Evolutionary conservation across 129 eudicot species (phyloP).

Genomic region (Artemisia argyi): DNA sequence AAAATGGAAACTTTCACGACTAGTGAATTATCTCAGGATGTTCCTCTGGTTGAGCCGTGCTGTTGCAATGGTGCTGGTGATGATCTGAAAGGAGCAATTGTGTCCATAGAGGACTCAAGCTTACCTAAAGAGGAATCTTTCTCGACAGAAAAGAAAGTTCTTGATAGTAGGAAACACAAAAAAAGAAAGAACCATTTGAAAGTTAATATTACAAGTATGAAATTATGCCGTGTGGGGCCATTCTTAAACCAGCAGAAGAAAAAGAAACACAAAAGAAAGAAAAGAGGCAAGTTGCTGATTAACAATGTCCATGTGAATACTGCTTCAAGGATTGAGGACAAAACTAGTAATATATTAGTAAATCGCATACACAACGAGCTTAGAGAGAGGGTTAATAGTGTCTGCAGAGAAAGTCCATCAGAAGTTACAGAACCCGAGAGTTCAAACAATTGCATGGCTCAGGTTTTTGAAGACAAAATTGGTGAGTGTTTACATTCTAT

Average conservation of each 20-base stretch:
- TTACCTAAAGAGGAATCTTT: neutral
- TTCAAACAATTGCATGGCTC: slow-evolving; percentile 20
- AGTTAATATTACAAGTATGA: slow-evolving; percentile 27
- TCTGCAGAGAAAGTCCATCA: neutral
- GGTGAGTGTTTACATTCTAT: neutral
- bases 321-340: neutral
- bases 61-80: neutral
- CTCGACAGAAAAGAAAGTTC: slow-evolving; percentile 11
- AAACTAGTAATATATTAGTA: neutral
- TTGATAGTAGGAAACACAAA: slow-evolving; percentile 14
- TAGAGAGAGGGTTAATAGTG: slow-evolving; percentile 30
- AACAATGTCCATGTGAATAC: neutral
- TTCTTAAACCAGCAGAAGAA: slow-evolving; percentile 38
- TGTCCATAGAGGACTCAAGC: slow-evolving; percentile 8
- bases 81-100: neutral
- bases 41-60: neutral
- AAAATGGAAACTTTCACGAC: neutral
- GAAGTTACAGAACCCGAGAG: slow-evolving; percentile 8
- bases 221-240: slow-evolving; percentile 43
- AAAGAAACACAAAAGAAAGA: slow-evolving; percentile 37
- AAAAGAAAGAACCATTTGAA: slow-evolving; percentile 29
- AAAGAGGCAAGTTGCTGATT: neutral
- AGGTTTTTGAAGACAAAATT: slow-evolving; percentile 49
- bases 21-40: neutral
- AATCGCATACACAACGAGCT: slow-evolving; percentile 13